Conservation (phyloP, 352 stramenopile species). For the Pythium myriotylum region DNA sequence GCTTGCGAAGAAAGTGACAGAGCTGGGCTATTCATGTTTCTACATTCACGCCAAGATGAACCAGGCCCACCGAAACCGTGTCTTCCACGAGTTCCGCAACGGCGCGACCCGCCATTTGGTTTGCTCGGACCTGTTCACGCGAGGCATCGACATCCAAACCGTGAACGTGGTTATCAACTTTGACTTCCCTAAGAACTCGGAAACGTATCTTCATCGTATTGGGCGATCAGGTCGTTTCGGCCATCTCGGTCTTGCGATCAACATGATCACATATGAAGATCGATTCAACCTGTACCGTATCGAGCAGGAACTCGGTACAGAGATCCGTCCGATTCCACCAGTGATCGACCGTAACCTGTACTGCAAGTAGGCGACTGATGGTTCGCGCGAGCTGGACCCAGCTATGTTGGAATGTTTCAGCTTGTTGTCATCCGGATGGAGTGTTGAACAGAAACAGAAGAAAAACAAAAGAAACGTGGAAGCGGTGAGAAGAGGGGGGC, state of each 20-base stretch:
- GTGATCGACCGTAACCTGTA: conserved; percentile 99
- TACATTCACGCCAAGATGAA: conserved; percentile 99
- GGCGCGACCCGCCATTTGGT: conserved; percentile 97
- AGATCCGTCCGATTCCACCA: conserved; percentile 98
- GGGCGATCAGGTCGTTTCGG: conserved; percentile 98
- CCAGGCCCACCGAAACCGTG: conserved; percentile 98
- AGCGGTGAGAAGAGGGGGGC: conserved; percentile 3
- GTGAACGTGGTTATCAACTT: conserved; percentile 99
- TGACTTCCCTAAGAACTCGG: conserved; percentile 99
- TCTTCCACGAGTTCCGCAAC: conserved; percentile 99
- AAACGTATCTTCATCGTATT: conserved; percentile 99
- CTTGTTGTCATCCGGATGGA: too few relatives aligned
- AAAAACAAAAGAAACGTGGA: background rate
- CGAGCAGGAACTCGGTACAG: conserved; percentile 98
- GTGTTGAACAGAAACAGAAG: background rate
- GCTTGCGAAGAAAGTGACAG: conserved; percentile 99
- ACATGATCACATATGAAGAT: conserved; percentile 99
- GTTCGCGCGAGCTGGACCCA: background rate
- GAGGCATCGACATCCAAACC: conserved; percentile 99
- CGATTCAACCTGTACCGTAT: conserved; percentile 97
- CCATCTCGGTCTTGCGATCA: conserved; percentile 98
- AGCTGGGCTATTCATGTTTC: conserved; percentile 99
- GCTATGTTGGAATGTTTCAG: too few relatives aligned
- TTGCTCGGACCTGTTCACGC: conserved; percentile 98
- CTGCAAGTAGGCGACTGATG: conserved; percentile 75